phyloP scores from a whole-genome alignment of 257 asterid genomes.

The Solanum tarijense region DNA sequence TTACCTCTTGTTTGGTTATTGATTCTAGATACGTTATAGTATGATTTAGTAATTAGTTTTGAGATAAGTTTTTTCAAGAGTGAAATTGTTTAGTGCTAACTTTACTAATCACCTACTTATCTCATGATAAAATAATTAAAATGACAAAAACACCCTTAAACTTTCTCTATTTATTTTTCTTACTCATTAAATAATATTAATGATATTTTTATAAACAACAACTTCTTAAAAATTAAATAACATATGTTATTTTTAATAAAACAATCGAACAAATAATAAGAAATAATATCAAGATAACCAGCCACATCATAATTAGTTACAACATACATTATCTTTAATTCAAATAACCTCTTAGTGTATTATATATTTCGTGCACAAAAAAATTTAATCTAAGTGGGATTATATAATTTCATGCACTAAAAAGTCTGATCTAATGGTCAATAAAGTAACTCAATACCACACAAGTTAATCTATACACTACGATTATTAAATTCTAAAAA shows the following conservation, averaged over 20 bases:
- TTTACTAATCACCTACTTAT: too few species aligned
- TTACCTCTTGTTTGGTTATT: background rate
- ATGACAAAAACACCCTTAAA: background rate
- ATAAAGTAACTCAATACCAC: background rate
- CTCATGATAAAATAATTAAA: background rate
- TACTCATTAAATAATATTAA: background rate
- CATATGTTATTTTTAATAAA: too few species aligned
- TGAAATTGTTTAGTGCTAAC: too few species aligned
- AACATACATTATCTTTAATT: background rate
- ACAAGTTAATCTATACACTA: background rate
- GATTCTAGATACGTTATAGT: too few species aligned
- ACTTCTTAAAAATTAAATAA: too few species aligned
- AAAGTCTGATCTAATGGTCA: background rate
- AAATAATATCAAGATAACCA: background rate
- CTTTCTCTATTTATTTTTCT: background rate
- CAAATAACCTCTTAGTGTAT: background rate
- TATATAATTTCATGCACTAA: background rate
- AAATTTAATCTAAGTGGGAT: too few species aligned
- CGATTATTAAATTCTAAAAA: background rate
- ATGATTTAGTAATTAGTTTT: background rate
- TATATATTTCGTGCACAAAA: too few species aligned
- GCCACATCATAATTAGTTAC: background rate
- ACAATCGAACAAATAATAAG: rapidly evolving
- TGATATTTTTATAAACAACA: background rate
- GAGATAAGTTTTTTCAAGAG: background rate